Conservation (phyloP, 2,329 filamentous ascomycete species). For the Tolypocladium capitatum region DNA sequence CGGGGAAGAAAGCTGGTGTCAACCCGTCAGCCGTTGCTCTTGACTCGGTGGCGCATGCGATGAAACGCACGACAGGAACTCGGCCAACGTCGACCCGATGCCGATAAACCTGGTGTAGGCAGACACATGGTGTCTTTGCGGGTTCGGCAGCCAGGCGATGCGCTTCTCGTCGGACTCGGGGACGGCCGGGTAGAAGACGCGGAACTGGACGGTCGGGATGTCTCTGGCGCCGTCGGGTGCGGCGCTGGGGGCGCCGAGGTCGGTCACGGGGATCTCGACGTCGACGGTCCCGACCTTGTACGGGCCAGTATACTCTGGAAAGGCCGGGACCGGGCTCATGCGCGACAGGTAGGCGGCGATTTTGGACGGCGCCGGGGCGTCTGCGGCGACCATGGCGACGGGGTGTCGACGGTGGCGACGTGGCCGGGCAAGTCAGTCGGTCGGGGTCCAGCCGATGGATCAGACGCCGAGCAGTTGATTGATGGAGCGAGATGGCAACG, state of each 20-base stretch:
- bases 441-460: not conserved
- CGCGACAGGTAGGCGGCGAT: constrained; percentile 36
- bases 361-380: constrained; percentile 17
- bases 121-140: constrained; percentile 60
- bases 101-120: constrained; percentile 70
- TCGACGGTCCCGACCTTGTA: constrained; percentile 71
- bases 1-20: constrained; percentile 48
- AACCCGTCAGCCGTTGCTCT: not conserved
- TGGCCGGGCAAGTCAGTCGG: not conserved
- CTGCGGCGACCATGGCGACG: constrained; percentile 7
- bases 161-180: constrained; percentile 38
- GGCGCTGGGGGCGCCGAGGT: constrained; percentile 40
- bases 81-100: constrained; percentile 41
- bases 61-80: constrained; percentile 43
- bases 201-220: constrained; percentile 64
- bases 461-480: not conserved
- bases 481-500: not conserved
- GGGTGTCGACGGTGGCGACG: too few relatives aligned
- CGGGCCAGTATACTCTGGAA: constrained; percentile 64
- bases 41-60: not conserved
- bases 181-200: constrained; percentile 67
- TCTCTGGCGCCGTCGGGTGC: constrained; percentile 38
- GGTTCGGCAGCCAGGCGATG: constrained; percentile 65
- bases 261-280: constrained; percentile 60
- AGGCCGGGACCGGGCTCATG: constrained; percentile 56